Evolutionary conservation across 2,329 filamentous ascomycete species (phyloP), one percentile per base, ranked within the genome.

Genomic region (Alternaria solani): DNA sequence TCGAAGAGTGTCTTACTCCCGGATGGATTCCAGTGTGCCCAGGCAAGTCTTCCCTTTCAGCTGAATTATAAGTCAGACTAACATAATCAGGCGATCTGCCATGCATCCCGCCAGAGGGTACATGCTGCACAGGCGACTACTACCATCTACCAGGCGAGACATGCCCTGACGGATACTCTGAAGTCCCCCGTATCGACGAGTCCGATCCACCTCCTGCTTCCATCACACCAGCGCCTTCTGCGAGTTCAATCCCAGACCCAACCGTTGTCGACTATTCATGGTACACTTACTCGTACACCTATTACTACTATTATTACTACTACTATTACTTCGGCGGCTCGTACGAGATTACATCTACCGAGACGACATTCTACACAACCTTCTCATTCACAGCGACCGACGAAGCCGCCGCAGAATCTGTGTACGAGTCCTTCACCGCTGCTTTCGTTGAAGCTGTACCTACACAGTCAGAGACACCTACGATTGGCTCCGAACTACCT

Each of bases 71-170:
- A 5, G 23, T 4, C 5, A 36, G 20, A 49, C 20, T 26, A 49
- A 49, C 14, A 49, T n/a, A 16, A 36, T n/a, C 46, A 49, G 46
- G 46, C 32, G 46, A 36, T 49, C 30, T 49, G 11, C 20, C 46
- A 18, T 49, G 46, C 8, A 49, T 49, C 20, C 46, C 46, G 26
- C 30, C 46, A 12, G 9, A 20, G 5, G 46, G 46, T 26, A 49
- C 46, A 49, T 49, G 46, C 20, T 49, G 46, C 46, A 49, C 46
- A 49, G 46, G 46, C 46, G 46, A 38, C 20, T 49, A 49, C 46
- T 49, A 36, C 26, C 46, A 49, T 12, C 46, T 49, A 12, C 46
- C 46, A 16, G 46, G 46, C 46, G 46, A 26, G 46, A 18, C 18
- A 23, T 49, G 46, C 20, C 46, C 46, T n/a, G 46, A 49, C 2